Conservation (phyloP, 2,329 filamentous ascomycete genomes). For the Diaporthe aspalathi region DNA sequence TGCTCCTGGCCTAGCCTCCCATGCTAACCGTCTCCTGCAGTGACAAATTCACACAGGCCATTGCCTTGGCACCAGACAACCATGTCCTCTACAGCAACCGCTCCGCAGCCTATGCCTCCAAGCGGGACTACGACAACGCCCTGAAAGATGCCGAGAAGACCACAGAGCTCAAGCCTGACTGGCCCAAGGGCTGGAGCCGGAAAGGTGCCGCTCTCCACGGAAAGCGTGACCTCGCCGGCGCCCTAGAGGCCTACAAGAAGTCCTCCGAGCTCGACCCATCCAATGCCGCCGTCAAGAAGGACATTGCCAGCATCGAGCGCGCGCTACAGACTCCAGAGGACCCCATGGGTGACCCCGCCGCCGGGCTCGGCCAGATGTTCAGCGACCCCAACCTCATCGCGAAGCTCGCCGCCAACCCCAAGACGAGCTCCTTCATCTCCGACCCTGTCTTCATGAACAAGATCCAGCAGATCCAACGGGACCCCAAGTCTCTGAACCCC, state of each 20-base stretch:
- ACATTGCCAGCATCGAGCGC: constrained; percentile 84
- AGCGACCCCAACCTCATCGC: constrained; percentile 89
- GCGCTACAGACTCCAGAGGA: constrained; percentile 73
- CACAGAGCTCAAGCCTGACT: constrained; percentile 94
- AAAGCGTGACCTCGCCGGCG: constrained; percentile 83
- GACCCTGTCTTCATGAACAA: constrained; percentile 92
- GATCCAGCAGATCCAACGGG: constrained; percentile 81
- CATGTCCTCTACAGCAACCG: constrained; percentile 99
- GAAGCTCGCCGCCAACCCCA: constrained; percentile 94
- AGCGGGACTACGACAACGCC: constrained; percentile 87
- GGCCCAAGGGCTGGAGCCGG: constrained; percentile 95
- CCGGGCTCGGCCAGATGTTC: constrained; percentile 91
- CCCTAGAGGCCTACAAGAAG: constrained; percentile 90
- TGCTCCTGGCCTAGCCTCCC: not conserved
- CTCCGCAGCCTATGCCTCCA: constrained; percentile 87
- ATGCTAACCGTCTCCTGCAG: constrained; percentile 58
- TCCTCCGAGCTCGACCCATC: constrained; percentile 92
- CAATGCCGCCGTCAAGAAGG: constrained; percentile 93
- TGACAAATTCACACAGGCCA: constrained; percentile 94
- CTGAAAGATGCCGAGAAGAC: constrained; percentile 93
- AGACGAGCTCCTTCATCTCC: constrained; percentile 83
- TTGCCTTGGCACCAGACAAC: constrained; percentile 83
- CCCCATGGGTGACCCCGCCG: constrained; percentile 70
- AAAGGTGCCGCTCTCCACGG: constrained; percentile 94
- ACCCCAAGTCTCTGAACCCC: constrained; percentile 75